Conservation (phyloP, 2,329 filamentous ascomycete genomes). For the Sclerotinia trifoliorum region DNA sequence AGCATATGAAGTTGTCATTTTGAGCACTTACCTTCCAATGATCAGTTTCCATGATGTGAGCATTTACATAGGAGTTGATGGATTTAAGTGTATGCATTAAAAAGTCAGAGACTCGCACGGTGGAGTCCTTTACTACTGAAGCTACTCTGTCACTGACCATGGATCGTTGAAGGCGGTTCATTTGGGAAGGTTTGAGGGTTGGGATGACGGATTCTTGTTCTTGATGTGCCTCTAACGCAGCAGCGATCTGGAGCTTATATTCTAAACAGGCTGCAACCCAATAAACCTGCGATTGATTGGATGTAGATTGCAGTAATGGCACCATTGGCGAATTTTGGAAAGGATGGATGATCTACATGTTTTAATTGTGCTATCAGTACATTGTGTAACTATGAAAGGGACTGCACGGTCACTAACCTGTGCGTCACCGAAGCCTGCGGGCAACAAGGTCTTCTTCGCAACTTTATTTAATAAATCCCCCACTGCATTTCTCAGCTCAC, state of each 20-base stretch:
- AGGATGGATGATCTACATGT: slow-evolving; percentile 54
- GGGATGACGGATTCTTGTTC: slow-evolving; percentile 45
- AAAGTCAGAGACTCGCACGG: slow-evolving; percentile 53
- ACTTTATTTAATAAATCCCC: slow-evolving; percentile 33
- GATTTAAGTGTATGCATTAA: slow-evolving; percentile 46
- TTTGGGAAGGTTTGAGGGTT: slow-evolving; percentile 49
- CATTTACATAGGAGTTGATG: slow-evolving; percentile 47
- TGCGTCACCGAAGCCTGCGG: slow-evolving; percentile 41
- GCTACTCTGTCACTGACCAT: slow-evolving; percentile 54
- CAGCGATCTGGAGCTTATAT: slow-evolving; percentile 47
- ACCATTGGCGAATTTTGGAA: slow-evolving; percentile 57
- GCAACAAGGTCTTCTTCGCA: slow-evolving; percentile 30
- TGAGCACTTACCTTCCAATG: slow-evolving; percentile 36
- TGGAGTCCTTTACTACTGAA: slow-evolving; percentile 60
- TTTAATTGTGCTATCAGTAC: slow-evolving; percentile 40
- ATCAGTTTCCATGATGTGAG: slow-evolving; percentile 34
- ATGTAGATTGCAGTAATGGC: slow-evolving; percentile 45
- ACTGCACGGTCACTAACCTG: slow-evolving; percentile 46
- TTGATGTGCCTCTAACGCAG: slow-evolving; percentile 45
- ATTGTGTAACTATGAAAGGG: slow-evolving; percentile 34
- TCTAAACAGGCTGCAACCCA: slow-evolving; percentile 57
- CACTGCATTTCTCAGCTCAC: slow-evolving; percentile 32
- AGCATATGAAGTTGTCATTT: neutral
- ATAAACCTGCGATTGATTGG: slow-evolving; percentile 39
- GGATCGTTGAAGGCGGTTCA: slow-evolving; percentile 62